These are phyloP conservation scores for Termitomyces sp. DNA, from an alignment of 768 basidiomycete genomes.

Conservation along the genomic window DNA sequence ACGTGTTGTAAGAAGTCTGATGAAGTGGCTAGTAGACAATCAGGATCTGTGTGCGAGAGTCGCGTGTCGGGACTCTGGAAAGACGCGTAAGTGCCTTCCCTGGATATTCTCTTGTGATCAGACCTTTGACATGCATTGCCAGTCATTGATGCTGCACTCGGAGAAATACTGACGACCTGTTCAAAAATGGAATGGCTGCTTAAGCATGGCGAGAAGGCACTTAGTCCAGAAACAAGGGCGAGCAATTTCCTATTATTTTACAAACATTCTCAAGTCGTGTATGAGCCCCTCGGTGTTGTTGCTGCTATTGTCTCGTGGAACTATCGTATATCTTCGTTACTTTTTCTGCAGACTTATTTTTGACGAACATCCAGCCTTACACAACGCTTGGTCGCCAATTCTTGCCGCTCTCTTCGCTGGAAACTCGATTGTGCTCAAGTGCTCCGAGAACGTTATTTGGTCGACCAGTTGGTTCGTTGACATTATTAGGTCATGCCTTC, in stretches of 20 bases:
- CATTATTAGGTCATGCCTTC: conserved; percentile 73
- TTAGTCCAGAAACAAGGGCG: conserved; percentile 70
- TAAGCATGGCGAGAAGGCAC: conserved; percentile 73
- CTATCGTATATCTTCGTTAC: conserved; percentile 56
- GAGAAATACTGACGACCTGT: conserved; percentile 93
- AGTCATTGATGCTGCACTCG: conserved; percentile 94
- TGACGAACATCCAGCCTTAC: conserved; percentile 55
- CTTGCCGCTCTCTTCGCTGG: conserved; percentile 89
- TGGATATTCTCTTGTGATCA: not conserved
- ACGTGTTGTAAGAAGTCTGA: conserved; percentile 79
- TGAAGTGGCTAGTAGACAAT: conserved; percentile 92
- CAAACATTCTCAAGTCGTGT: conserved; percentile 76
- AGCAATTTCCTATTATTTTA: conserved; percentile 68
- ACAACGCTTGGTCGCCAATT: conserved; percentile 94
- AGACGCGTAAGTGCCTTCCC: conserved; percentile 65
- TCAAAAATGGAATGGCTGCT: conserved; percentile 94
- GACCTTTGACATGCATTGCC: not conserved
- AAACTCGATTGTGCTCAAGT: conserved; percentile 87
- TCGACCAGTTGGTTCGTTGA: conserved; percentile 80
- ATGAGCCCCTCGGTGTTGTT: conserved; percentile 91
- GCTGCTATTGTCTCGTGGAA: conserved; percentile 95
- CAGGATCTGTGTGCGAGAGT: conserved; percentile 83
- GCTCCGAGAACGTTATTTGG: conserved; percentile 92
- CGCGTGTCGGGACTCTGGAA: conserved; percentile 92
- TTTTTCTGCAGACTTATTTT: not conserved